phyloP scores from a whole-genome alignment of 192 early-diverging fungal species.

The Allomyces javanicus region DNA sequence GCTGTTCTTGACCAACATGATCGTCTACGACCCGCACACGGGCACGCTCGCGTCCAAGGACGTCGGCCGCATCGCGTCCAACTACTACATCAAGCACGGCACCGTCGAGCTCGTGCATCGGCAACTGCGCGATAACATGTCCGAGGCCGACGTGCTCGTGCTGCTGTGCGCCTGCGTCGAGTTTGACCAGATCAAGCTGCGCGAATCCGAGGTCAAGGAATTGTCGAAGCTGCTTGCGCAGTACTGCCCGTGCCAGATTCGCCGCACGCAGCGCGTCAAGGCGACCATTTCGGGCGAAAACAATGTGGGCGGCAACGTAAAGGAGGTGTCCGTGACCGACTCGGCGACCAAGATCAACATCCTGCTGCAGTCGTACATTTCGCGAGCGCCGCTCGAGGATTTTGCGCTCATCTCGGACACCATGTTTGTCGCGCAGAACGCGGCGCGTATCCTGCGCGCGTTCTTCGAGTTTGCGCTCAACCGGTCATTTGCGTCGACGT shows the following conservation, averaged over 20 bases:
- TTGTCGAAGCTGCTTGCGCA: conserved; percentile 42
- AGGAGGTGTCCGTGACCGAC: background rate
- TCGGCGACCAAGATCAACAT: conserved; percentile 62
- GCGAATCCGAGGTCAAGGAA: conserved; percentile 73
- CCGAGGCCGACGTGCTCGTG: conserved; percentile 77
- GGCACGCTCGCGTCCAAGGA: conserved; percentile 77
- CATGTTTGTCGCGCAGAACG: conserved; percentile 86
- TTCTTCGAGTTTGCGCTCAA: conserved; percentile 87
- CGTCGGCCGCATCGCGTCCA: conserved; percentile 76
- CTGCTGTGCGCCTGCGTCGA: conserved; percentile 79
- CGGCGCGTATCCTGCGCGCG: conserved; percentile 77
- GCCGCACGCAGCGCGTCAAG: no score
- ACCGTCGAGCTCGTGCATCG: conserved; percentile 78
- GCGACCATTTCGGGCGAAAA: no score
- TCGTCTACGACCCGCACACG: conserved; percentile 62
- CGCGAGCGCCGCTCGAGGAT: conserved; percentile 57
- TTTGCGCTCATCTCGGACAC: conserved; percentile 88
- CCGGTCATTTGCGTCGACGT: conserved; percentile 72
- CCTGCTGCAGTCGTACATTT: conserved; percentile 72
- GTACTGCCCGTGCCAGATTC: conserved; percentile 63
- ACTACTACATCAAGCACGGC: conserved; percentile 75
- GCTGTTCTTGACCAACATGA: conserved; percentile 78
- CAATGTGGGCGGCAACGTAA: background rate
- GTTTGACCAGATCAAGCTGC: conserved; percentile 83
- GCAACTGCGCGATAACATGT: conserved; percentile 60